Evolutionary conservation across 768 basidiomycete genomes (phyloP), one percentile per base, ranked within the genome.

Genomic region (Leccinum arenicola): DNA sequence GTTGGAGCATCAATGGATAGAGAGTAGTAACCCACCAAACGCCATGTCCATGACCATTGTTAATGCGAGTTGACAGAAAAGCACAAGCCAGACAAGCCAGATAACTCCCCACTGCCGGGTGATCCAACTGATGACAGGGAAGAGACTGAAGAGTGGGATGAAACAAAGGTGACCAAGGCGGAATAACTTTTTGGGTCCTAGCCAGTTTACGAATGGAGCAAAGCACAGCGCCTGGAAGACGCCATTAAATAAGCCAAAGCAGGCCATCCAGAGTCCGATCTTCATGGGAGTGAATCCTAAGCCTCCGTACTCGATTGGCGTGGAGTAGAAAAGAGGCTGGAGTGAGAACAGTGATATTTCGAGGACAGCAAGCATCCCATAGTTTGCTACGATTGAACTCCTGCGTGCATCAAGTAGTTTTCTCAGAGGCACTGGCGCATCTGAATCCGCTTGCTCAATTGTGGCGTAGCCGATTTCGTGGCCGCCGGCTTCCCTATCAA

Each of bases 321-420:
- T 74, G n/a, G 75, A 73, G 61, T 75, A 74, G 63, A 75, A 77
- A 57, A 79, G 70, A 15, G 78, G 76, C 15, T 73, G 70, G 38
- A 80, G 70, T 10, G 74, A 75, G 45, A 61, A 61, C 48, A 69
- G 56, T 2, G 70, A 61, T 48, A 78, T 72, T 21, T 79, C 77
- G 1, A 73, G 45, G 43, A 72, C 55, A 9, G 79, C 70, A 17
- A 80, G 60, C 31, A 72, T 61, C 23, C 57, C 71, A 60, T 79
- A 79, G 61, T 78, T 79, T 59, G 68, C 58, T 31, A 80, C 66
- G 19, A 73, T 70, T 47, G 73, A 52, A 27, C 67, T 56, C 21
- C 76, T 67, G 15, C 58, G 65, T 0, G 66, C 55, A n/a, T 61
- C 70, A 38, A 77, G 65, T 54, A 77, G 64, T 31, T 68, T 55